phyloP scores from a whole-genome alignment of 805 yeast genomes.

The Saccharomycopsis babjevae region DNA sequence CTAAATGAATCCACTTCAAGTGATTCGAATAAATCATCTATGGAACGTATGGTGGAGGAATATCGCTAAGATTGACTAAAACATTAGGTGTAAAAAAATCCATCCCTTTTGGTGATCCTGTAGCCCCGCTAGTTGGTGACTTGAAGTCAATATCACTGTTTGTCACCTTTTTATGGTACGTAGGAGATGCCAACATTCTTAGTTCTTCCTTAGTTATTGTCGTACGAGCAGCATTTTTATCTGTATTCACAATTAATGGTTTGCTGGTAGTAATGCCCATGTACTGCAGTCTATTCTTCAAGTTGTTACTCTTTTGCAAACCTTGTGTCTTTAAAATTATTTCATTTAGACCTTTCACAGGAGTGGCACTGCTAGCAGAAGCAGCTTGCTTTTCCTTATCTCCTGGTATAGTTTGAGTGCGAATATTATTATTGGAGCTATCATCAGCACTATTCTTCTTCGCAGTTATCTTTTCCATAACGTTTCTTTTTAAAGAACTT shows the following conservation, averaged over 20 bases:
- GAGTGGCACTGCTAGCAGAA: neutral
- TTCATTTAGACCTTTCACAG: neutral
- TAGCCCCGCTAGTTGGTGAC: neutral
- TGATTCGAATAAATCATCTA: neutral
- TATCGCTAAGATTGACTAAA: slow-evolving; percentile 4
- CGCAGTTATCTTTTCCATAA: neutral
- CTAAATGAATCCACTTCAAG: neutral
- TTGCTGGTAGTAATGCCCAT: neutral
- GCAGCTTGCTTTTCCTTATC: neutral
- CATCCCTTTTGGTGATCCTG: neutral
- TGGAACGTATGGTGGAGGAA: slow-evolving; percentile 18
- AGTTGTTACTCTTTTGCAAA: neutral
- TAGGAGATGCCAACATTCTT: neutral
- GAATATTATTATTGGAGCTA: neutral
- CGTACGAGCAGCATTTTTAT: neutral
- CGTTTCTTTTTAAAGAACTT: neutral
- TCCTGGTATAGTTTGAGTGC: neutral
- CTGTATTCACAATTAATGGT: neutral
- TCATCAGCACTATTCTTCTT: neutral
- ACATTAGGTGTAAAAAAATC: slow-evolving; percentile 15
- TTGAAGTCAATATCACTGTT: neutral
- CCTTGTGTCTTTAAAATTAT: neutral
- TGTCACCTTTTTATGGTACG: slow-evolving; percentile 3
- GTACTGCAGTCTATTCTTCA: neutral
- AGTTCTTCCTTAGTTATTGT: neutral